Conservation (phyloP, 2,329 filamentous ascomycete species). For the Dothideomycetes sp. region DNA sequence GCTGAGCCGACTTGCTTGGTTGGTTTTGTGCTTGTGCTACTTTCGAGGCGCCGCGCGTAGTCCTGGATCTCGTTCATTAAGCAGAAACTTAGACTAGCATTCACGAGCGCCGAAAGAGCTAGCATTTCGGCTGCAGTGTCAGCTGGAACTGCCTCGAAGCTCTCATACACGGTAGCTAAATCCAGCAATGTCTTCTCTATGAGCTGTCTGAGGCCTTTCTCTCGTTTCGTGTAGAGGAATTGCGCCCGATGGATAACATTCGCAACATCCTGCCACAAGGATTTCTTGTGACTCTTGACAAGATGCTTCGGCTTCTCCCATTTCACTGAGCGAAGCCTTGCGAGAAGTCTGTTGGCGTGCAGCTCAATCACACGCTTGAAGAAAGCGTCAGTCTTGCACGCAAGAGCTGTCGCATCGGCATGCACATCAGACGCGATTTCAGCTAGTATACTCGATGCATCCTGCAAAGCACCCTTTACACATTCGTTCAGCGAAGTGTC, state of each 20-base stretch:
- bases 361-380: conserved; percentile 1
- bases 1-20: conserved; percentile 3
- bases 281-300: conserved; percentile 2
- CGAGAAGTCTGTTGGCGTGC: conserved; percentile 2
- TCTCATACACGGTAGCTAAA: conserved; percentile 1
- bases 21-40: background rate
- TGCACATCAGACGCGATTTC: background rate
- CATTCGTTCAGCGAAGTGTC: conserved; percentile 2
- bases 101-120: background rate
- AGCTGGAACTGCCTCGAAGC: background rate
- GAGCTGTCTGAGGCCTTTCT: background rate
- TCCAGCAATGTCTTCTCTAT: conserved; percentile 1
- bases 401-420: background rate
- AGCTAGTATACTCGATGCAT: background rate
- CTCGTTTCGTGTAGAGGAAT: conserved; percentile 5
- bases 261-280: conserved; percentile 5
- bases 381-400: background rate
- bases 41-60: conserved; percentile 3
- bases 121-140: background rate
- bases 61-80: background rate
- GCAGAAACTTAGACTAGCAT: conserved; percentile 2
- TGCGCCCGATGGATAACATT: conserved; percentile 2
- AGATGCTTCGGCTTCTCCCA: conserved; percentile 8
- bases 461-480: conserved; percentile 1
- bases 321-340: background rate